Evolutionary conservation across 805 yeast species (phyloP), one percentile per base, ranked within the genome.

Genomic region (Spathaspora gorwiae): DNA sequence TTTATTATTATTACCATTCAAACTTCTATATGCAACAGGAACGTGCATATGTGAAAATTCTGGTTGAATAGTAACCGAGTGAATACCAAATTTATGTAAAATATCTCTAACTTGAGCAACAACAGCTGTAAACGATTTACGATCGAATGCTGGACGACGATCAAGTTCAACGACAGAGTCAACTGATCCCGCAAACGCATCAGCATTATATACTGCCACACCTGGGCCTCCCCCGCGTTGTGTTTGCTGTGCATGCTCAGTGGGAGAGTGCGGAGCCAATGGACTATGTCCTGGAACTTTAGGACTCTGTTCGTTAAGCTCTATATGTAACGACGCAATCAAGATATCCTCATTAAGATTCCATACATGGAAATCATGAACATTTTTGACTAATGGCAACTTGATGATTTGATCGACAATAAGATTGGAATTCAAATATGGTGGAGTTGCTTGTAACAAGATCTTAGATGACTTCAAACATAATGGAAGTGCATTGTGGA

Each of bases 351-450:
- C 99, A 41, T 90, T 87, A 54, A 92, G 76, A 61, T 90, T 92
- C 99, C 99, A 92, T 47, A 92, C 83, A 65, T 92, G 99, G 74
- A 92, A 83, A 66, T 92, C 99, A 64, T 92, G 99, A 30, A 94
- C 83, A 1, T 95, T 86, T 46, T 79, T 75, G 42, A 92, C 92
- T 26, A 90, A 87, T 1, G 80, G 77, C 14, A 94, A 72, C 13
- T 77, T 67, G 33, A 80, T 64, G 38, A 92, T 84, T 49, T 87
- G 87, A 41, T 74, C 70, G 47, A 83, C 79, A 37, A 94, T 87
- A 29, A 76, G 76, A 50, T 86, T 84, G 14, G 95, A 83, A 54
- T 89, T 81, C 44, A 94, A 73, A 35, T 83, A 75, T n/a, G 83
- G 75, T 19, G 99, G 99, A 1, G 96, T 87, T 1, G 96, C 98